These are phyloP conservation scores for Gremmenia infestans DNA, from an alignment of 2,329 filamentous ascomycete species.

Conservation along the genomic window DNA sequence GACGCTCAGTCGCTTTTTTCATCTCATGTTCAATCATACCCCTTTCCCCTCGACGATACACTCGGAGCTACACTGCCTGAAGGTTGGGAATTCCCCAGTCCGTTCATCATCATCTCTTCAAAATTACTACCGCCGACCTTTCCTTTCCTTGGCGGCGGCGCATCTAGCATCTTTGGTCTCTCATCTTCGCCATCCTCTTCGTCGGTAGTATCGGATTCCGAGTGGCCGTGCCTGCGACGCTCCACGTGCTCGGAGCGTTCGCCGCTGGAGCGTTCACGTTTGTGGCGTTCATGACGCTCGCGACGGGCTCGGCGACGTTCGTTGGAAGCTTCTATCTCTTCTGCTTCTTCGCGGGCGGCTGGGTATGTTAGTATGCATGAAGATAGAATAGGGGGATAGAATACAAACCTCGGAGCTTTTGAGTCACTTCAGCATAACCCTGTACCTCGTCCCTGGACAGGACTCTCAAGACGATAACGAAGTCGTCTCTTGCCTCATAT, in stretches of 20 bases:
- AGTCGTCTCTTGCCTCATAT: slow-evolving; percentile 87
- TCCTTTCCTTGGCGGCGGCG: slow-evolving; percentile 16
- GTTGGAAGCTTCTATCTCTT: slow-evolving; percentile 20
- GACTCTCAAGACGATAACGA: slow-evolving; percentile 87
- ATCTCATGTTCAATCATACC: background rate
- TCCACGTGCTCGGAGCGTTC: slow-evolving; percentile 7
- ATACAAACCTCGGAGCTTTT: slow-evolving; percentile 69
- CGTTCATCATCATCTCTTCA: slow-evolving; percentile 27
- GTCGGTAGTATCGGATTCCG: slow-evolving; percentile 7
- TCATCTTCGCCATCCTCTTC: slow-evolving; percentile 16
- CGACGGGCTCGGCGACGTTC: slow-evolving; percentile 28
- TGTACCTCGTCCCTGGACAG: slow-evolving; percentile 87
- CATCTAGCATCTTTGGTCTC: slow-evolving; percentile 25
- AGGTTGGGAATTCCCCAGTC: slow-evolving; percentile 10
- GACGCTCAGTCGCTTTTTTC: too few relatives aligned
- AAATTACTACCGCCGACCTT: slow-evolving; percentile 12
- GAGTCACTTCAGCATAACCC: slow-evolving; percentile 75
- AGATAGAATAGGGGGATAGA: background rate
- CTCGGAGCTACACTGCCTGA: background rate
- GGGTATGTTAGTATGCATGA: slow-evolving; percentile 4
- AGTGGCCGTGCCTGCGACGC: slow-evolving; percentile 12
- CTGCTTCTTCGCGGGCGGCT: slow-evolving; percentile 29
- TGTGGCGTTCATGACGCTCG: slow-evolving; percentile 30
- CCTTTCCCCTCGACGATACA: background rate
- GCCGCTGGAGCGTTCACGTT: slow-evolving; percentile 23